Evolutionary conservation across 148 eudicot species (phyloP).

Genomic region (Talinum fruticosum): DNA sequence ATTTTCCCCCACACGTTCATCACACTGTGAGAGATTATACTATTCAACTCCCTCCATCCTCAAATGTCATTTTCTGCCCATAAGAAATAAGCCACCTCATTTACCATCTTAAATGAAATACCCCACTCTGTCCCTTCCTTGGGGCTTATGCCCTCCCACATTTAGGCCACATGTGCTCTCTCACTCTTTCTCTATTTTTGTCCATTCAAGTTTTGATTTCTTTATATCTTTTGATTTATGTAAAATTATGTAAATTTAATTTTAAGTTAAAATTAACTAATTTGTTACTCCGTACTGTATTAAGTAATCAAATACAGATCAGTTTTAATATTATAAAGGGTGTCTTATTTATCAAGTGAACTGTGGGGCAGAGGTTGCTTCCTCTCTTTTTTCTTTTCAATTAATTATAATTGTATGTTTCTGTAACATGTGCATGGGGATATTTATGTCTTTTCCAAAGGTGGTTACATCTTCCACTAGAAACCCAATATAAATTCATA

Average conservation of each 20-base stretch:
- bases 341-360: no score
- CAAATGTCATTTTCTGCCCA: not conserved
- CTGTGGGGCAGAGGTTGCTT: not conserved
- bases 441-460: not conserved
- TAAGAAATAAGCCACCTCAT: not conserved
- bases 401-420: constrained; percentile 14
- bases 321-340: no score
- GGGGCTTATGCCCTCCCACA: not conserved
- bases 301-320: no score
- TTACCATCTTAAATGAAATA: not conserved
- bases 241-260: no score
- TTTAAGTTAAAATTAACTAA: no score
- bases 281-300: no score
- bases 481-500: not conserved
- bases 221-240: no score
- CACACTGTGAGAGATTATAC: not conserved
- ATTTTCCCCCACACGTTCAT: no score
- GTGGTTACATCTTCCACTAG: not conserved
- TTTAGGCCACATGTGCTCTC: no score
- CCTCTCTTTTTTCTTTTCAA: not conserved
- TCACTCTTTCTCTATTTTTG: no score
- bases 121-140: not conserved
- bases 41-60: not conserved
- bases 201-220: no score
- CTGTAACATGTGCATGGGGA: constrained; percentile 6